Base-by-base conservation (phyloP, 2,329 filamentous ascomycete species). In the Colletotrichum sp. region DNA sequence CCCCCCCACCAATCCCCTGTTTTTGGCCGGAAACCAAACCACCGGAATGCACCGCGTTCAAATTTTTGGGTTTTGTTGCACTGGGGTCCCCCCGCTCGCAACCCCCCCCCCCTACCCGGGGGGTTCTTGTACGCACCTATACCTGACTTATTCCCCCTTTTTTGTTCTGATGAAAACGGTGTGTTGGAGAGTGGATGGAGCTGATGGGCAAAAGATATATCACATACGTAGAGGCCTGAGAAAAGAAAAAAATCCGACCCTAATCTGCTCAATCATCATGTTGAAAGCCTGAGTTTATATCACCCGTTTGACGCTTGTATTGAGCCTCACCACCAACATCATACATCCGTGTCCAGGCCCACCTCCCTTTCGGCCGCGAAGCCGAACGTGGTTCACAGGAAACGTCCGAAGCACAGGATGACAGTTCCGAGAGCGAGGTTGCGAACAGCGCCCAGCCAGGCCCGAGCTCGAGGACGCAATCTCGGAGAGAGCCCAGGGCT, bases 61-160 rank as follows among this genome's bases (percentile, higher is more conserved):
- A n/a, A n/a, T n/a, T n/a, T n/a, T n/a, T n/a, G n/a, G n/a, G n/a
- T n/a, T n/a, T n/a, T n/a, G n/a, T n/a, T n/a, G n/a, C n/a, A n/a
- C n/a, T n/a, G n/a, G n/a, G n/a, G n/a, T n/a, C n/a, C n/a, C n/a
- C n/a, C n/a, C n/a, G n/a, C n/a, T n/a, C n/a, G n/a, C n/a, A n/a
- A n/a, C n/a, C n/a, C n/a, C n/a, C 28, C 25, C 63, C 27, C 5
- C 22, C 25, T 19, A n/a, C 19, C n/a, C 52, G 28, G 36, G 36
- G 28, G 6, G 44, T 52, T 34, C 16, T 55, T 67, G 68, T 61
- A 63, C 30, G 61, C 68, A 72, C 22, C 22, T 69, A 68, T 74
- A 76, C 74, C 74, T 76, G 48, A 73, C 55, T 68, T 64, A 64
- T 73, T 65, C 19, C 61, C 68, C 72, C 68, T 28, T 27, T 32